A percentile compares a stretch with the other conserved stretches of the same genome.
Conservation (phyloP, 306 rosid genomes). For the Cucumis sativus region DNA sequence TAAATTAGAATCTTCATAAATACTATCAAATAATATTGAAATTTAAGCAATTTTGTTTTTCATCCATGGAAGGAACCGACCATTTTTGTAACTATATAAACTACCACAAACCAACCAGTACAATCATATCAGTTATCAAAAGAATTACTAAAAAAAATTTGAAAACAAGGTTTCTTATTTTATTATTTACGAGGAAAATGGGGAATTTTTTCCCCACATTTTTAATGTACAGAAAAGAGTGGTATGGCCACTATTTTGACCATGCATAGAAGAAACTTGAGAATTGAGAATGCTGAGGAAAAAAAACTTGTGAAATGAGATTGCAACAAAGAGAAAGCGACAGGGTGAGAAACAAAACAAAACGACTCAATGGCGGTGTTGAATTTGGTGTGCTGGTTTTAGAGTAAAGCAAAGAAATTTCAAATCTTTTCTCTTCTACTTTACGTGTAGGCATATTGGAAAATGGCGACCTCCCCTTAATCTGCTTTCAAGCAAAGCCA, state of each 20-base stretch:
- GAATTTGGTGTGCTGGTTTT: constrained; percentile 11
- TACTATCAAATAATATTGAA: neutral
- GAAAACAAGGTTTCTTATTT: neutral
- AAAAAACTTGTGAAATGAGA: neutral
- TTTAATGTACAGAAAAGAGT: neutral
- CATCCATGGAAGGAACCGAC: neutral
- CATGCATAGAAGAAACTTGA: neutral
- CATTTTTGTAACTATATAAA: neutral
- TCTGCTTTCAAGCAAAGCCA: constrained; percentile 99
- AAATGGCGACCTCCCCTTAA: constrained; percentile 49
- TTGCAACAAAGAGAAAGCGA: neutral
- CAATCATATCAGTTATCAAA: neutral
- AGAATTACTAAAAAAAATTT: neutral
- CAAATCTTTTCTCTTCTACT: constrained; percentile 58
- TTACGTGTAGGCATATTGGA: constrained; percentile 74
- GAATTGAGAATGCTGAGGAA: neutral
- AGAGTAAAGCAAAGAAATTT: constrained; percentile 86
- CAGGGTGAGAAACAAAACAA: neutral
- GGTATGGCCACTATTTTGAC: neutral
- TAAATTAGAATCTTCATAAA: neutral
- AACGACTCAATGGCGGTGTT: neutral
- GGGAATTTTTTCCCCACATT: neutral
- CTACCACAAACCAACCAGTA: neutral
- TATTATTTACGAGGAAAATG: neutral
- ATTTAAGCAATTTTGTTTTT: neutral